phyloP scores from a whole-genome alignment of 306 rosid genomes.

The Quercus alba region DNA sequence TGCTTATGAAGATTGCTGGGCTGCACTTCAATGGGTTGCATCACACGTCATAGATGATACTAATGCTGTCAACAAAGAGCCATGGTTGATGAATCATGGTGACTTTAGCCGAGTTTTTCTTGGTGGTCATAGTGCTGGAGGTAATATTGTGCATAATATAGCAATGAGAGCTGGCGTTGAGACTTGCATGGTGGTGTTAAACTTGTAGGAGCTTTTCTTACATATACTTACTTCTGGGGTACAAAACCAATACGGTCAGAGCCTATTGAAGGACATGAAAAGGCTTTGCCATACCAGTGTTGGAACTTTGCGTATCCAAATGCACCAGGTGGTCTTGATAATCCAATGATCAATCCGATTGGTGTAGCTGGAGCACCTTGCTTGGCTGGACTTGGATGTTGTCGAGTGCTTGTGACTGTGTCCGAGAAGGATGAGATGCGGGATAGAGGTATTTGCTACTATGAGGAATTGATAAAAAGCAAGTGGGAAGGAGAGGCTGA shows the following conservation, averaged over 20 bases:
- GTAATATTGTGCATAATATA: constrained; percentile 35
- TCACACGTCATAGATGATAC: not conserved
- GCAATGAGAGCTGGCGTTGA: constrained; percentile 45
- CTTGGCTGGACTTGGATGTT: constrained; percentile 36
- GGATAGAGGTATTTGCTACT: constrained; percentile 39
- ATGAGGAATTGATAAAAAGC: constrained; percentile 28
- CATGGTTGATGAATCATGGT: constrained; percentile 40
- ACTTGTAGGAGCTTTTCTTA: constrained; percentile 28
- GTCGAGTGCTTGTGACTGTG: constrained; percentile 25
- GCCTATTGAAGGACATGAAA: constrained; percentile 2
- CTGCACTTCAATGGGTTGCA: constrained; percentile 44
- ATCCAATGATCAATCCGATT: constrained; percentile 31
- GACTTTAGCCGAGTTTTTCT: constrained; percentile 26
- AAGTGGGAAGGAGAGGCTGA: constrained; percentile 42
- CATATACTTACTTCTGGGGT: constrained; percentile 41
- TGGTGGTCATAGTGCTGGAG: constrained; percentile 55
- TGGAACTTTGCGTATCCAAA: constrained; percentile 43
- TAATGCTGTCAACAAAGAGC: constrained; percentile 17
- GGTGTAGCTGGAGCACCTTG: constrained; percentile 28
- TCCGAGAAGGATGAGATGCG: constrained; percentile 18
- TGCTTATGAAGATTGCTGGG: constrained; percentile 46
- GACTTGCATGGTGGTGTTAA: constrained; percentile 29
- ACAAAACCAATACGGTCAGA: constrained; percentile 27
- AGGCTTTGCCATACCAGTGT: not conserved
- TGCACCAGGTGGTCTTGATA: constrained; percentile 38